These are phyloP conservation scores for Aureoboletus auriporus DNA, from an alignment of 768 basidiomycete genomes.

Conservation along the genomic window DNA sequence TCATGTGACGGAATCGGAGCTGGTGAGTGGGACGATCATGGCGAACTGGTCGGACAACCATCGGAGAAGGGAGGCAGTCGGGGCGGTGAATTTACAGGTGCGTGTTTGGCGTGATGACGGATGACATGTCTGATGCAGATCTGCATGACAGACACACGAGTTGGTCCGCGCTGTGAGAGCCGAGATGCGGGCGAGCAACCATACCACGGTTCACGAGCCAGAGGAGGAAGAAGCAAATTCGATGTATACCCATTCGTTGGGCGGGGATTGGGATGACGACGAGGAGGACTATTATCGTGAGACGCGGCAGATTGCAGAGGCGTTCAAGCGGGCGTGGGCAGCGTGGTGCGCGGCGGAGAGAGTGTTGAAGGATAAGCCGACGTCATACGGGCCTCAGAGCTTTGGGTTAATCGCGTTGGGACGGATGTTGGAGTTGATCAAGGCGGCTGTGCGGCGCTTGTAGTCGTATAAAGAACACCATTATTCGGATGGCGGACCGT, in stretches of 20 bases:
- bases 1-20: constrained; percentile 37
- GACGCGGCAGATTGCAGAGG: constrained; percentile 24
- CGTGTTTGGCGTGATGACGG: constrained; percentile 3
- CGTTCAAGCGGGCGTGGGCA: constrained; percentile 40
- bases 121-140: constrained; percentile 2
- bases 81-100: constrained; percentile 44
- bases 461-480: too few species aligned
- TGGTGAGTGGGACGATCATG: constrained; percentile 44
- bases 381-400: constrained; percentile 38
- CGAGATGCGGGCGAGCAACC: constrained; percentile 26
- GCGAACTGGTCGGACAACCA: constrained; percentile 41
- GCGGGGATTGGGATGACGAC: constrained; percentile 24
- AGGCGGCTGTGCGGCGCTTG: constrained; percentile 14
- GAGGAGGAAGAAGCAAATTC: constrained; percentile 28
- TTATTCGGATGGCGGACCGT: not conserved
- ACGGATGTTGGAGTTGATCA: constrained; percentile 38
- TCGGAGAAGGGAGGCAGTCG: constrained; percentile 35
- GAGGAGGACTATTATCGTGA: constrained; percentile 28
- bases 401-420: constrained; percentile 45
- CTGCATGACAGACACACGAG: constrained; percentile 33
- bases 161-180: constrained; percentile 34
- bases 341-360: constrained; percentile 41
- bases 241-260: constrained; percentile 6
- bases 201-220: constrained; percentile 13
- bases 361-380: constrained; percentile 19